Percentiles rank a stretch among this genome's conserved stretches.
These are phyloP conservation scores for Tetraselmis striata DNA, from an alignment of 139 green algal genomes.

Conservation along the genomic window DNA sequence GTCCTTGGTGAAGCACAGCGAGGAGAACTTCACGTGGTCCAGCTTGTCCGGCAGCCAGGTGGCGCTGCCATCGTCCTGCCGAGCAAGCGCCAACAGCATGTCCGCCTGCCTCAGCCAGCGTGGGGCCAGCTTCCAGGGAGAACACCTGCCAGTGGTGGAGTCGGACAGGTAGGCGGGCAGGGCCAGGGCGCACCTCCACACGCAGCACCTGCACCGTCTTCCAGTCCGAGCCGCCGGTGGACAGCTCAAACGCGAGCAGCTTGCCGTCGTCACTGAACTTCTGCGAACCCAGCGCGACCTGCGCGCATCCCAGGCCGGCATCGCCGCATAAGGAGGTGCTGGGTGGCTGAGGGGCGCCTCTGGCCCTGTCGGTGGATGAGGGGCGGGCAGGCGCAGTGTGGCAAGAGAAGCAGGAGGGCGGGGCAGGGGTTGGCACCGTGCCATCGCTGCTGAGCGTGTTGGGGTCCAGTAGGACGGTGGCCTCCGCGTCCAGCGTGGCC, in stretches of 20 bases:
- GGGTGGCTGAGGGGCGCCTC: no score
- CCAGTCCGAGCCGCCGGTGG: slow-evolving; percentile 51
- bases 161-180: slow-evolving; percentile 27
- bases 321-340: no score
- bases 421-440: slow-evolving; percentile 35
- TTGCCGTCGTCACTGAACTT: slow-evolving; percentile 69
- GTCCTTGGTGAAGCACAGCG: slow-evolving; percentile 82
- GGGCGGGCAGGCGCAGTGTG: no score
- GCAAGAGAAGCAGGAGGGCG: no score
- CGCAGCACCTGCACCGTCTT: slow-evolving; percentile 15
- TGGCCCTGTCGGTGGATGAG: no score
- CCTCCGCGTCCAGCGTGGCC: slow-evolving; percentile 33
- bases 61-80: slow-evolving; percentile 34
- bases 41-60: slow-evolving; percentile 66
- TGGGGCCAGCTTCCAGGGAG: no score
- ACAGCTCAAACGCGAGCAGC: slow-evolving; percentile 64
- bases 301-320: no score
- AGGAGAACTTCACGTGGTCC: slow-evolving; percentile 77
- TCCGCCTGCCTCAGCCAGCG: no score
- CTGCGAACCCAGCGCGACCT: slow-evolving; percentile 37
- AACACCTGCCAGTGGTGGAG: slow-evolving; percentile 57
- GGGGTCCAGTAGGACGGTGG: slow-evolving; percentile 76
- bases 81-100: background rate
- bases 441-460: slow-evolving; percentile 76
- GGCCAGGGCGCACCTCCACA: background rate